Evolutionary conservation across 495 filamentous ascomycete species (phyloP).

Genomic region (Podospora pseudocomata): DNA sequence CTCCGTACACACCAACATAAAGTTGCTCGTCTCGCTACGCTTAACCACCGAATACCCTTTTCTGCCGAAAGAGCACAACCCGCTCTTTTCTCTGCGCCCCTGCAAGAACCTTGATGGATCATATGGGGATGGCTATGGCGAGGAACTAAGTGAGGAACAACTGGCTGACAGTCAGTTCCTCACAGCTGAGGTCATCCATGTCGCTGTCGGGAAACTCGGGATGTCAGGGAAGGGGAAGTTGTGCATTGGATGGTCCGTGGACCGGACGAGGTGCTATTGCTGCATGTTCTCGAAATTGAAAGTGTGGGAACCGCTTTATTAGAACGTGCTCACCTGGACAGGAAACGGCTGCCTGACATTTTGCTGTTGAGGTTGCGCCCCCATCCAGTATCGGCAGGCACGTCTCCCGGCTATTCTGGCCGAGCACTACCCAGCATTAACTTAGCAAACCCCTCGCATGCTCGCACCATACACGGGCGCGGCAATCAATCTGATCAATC

Average conservation of each 20-base stretch:
- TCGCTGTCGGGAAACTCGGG: neutral
- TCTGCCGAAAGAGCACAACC: neutral
- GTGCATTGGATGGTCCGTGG: neutral
- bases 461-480: conserved; percentile 5
- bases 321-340: conserved; percentile 19
- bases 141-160: neutral
- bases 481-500: conserved; percentile 21
- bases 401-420: conserved; percentile 8
- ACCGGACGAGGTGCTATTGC: neutral
- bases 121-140: neutral
- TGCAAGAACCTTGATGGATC: conserved; percentile 5
- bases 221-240: neutral
- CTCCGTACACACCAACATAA: neutral
- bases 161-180: neutral
- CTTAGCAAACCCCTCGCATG: neutral
- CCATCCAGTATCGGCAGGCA: conserved; percentile 15
- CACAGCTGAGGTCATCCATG: neutral
- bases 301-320: conserved; percentile 16
- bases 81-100: neutral
- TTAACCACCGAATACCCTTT: neutral
- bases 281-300: conserved; percentile 7
- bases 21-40: neutral
- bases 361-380: neutral
- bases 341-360: conserved; percentile 1
- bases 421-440: neutral